Conservation (phyloP, 805 yeast species). For the Myxozyma kluyveri region DNA sequence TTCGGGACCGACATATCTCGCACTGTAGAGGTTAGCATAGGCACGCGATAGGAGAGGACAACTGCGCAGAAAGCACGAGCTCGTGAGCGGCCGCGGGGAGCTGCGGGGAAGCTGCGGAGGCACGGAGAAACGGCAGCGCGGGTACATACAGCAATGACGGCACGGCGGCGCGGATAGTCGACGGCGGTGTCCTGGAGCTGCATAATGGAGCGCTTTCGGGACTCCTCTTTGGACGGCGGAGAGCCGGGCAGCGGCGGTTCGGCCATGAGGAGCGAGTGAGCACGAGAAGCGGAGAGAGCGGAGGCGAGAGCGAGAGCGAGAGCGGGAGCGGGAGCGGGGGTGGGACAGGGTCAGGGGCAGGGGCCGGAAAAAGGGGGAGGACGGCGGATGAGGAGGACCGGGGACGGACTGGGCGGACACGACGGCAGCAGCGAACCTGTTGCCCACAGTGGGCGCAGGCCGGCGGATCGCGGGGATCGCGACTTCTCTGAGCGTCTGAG, state of each 20-base stretch:
- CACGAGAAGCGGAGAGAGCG: background rate
- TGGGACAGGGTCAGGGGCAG: background rate
- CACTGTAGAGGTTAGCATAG: constrained; percentile 4
- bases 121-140: background rate
- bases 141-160: constrained; percentile 21
- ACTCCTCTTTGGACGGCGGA: too few relatives aligned
- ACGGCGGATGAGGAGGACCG: too few relatives aligned
- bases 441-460: too few relatives aligned
- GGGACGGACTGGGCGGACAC: too few relatives aligned
- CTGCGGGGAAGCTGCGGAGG: too few relatives aligned
- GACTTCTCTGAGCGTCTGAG: too few relatives aligned
- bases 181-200: constrained; percentile 8
- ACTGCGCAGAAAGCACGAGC: background rate
- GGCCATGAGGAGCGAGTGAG: background rate
- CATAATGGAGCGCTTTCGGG: background rate
- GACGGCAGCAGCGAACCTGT: too few relatives aligned
- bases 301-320: background rate
- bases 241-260: background rate
- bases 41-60: background rate
- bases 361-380: background rate
- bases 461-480: too few relatives aligned
- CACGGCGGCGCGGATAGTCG: constrained; percentile 20
- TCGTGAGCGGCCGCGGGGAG: too few relatives aligned
- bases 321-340: background rate
- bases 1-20: constrained; percentile 20